Percentiles rank a stretch among this genome's conserved stretches.
These are phyloP conservation scores for Microsporum canis DNA, from an alignment of 2,329 filamentous ascomycete genomes.

Conservation along the genomic window DNA sequence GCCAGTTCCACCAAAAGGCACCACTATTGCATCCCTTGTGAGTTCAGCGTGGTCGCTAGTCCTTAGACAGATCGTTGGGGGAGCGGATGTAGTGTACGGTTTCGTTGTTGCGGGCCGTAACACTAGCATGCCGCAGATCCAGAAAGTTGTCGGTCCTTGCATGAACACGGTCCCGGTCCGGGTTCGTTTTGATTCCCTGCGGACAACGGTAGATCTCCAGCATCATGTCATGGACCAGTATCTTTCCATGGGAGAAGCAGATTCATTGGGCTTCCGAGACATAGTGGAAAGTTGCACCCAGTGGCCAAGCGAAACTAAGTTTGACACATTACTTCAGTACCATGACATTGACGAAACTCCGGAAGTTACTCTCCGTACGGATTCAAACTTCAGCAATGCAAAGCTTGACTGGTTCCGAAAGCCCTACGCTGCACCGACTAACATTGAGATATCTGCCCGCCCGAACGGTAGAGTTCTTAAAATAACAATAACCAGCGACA, in stretches of 20 bases:
- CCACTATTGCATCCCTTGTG: slow-evolving; percentile 48
- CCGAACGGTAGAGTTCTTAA: slow-evolving; percentile 4
- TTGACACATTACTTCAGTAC: slow-evolving; percentile 9
- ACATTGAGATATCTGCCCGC: slow-evolving; percentile 9
- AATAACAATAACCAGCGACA: slow-evolving; percentile 6
- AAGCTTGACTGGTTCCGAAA: slow-evolving; percentile 10
- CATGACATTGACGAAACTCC: slow-evolving; percentile 11
- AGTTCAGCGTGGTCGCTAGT: slow-evolving; percentile 50
- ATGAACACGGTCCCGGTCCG: slow-evolving; percentile 52
- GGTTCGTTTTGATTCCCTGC: slow-evolving; percentile 36
- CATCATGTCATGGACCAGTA: slow-evolving; percentile 41
- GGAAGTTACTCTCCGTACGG: neutral
- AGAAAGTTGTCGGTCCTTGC: slow-evolving; percentile 46
- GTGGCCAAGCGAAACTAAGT: neutral
- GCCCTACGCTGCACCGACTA: slow-evolving; percentile 7
- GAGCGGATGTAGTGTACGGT: slow-evolving; percentile 47
- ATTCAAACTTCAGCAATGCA: neutral
- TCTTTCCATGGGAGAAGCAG: neutral
- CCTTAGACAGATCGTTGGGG: slow-evolving; percentile 38
- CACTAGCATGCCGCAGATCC: slow-evolving; percentile 39
- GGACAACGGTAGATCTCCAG: slow-evolving; percentile 39
- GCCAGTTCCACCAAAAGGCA: slow-evolving; percentile 30
- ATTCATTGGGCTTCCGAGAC: slow-evolving; percentile 3
- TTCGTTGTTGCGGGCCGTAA: slow-evolving; percentile 50
- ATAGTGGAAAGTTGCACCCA: slow-evolving; percentile 6